These are phyloP conservation scores for Cryptosporidium sp. DNA, from an alignment of 169 alveolate species.

Conservation along the genomic window DNA sequence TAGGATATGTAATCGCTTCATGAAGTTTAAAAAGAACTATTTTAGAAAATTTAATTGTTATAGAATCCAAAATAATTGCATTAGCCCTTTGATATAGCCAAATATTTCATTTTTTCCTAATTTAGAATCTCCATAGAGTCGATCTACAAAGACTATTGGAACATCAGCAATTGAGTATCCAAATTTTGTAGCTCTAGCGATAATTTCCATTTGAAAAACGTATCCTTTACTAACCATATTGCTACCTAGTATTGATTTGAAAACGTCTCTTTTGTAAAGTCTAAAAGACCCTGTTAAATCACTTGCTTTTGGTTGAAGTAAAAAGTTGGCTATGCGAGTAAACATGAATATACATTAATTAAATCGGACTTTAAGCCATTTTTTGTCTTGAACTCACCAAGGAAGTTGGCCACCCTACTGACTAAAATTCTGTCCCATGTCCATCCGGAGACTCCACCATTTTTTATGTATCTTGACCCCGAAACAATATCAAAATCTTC, in stretches of 20 bases:
- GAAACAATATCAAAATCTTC: conserved; percentile 94
- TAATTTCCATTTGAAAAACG: conserved; percentile 97
- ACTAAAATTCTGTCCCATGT: conserved; percentile 90
- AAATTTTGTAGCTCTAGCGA: conserved; percentile 91
- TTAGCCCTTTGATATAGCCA: conserved; percentile 90
- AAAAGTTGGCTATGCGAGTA: conserved; percentile 78
- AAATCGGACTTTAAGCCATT: background rate
- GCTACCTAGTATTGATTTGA: conserved; percentile 84
- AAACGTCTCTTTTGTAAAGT: conserved; percentile 90
- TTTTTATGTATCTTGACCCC: conserved; percentile 93
- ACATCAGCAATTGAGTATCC: conserved; percentile 93
- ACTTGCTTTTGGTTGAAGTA: conserved; percentile 85
- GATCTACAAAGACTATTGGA: conserved; percentile 96
- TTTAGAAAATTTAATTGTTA: conserved; percentile 63
- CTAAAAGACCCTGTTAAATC: conserved; percentile 97
- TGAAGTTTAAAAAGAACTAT: background rate
- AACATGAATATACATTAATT: background rate
- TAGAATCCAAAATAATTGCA: conserved; percentile 87
- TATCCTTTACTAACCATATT: conserved; percentile 91
- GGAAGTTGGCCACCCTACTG: conserved; percentile 95
- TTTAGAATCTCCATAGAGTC: conserved; percentile 96
- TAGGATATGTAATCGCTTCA: conserved; percentile 51
- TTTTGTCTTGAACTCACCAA: conserved; percentile 42
- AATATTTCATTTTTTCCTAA: conserved; percentile 93
- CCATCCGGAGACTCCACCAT: conserved; percentile 99